phyloP scores from a whole-genome alignment of 495 filamentous ascomycete species.

The Umbilicaria muhlenbergii region DNA sequence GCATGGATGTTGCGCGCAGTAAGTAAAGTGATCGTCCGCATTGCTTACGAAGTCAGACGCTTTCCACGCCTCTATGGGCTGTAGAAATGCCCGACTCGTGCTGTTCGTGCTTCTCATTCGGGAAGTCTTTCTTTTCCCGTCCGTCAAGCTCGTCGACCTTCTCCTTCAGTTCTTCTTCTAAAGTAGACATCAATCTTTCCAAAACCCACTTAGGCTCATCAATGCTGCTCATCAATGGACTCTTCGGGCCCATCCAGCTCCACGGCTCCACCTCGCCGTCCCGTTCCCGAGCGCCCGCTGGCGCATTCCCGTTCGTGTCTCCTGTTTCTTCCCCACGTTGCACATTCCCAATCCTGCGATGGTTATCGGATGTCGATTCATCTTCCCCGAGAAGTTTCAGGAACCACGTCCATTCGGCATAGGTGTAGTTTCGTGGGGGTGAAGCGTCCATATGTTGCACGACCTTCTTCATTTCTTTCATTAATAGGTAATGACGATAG shows the following conservation, averaged over 20 bases:
- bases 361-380: conserved; percentile 21
- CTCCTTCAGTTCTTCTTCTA: neutral
- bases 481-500: conserved; percentile 47
- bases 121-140: too few relatives aligned
- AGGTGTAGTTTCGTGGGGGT: conserved; percentile 54
- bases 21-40: too few relatives aligned
- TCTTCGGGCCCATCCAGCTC: conserved; percentile 1
- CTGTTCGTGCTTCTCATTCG: too few relatives aligned
- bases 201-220: neutral
- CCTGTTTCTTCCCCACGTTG: neutral
- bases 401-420: conserved; percentile 66
- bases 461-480: conserved; percentile 49
- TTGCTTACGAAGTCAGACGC: too few relatives aligned
- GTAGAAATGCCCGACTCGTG: too few relatives aligned
- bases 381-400: conserved; percentile 60
- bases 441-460: conserved; percentile 40
- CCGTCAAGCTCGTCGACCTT: neutral
- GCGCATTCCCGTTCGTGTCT: neutral
- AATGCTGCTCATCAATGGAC: conserved; percentile 1
- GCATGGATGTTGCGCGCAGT: too few relatives aligned
- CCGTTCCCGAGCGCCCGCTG: neutral
- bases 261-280: neutral
- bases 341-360: conserved; percentile 4
- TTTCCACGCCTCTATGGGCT: too few relatives aligned
- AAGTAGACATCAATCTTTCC: neutral